Percentiles rank a stretch among this genome's conserved stretches.
These are phyloP conservation scores for Danielia oregonensis DNA, from an alignment of 805 yeast species.

Conservation along the genomic window DNA sequence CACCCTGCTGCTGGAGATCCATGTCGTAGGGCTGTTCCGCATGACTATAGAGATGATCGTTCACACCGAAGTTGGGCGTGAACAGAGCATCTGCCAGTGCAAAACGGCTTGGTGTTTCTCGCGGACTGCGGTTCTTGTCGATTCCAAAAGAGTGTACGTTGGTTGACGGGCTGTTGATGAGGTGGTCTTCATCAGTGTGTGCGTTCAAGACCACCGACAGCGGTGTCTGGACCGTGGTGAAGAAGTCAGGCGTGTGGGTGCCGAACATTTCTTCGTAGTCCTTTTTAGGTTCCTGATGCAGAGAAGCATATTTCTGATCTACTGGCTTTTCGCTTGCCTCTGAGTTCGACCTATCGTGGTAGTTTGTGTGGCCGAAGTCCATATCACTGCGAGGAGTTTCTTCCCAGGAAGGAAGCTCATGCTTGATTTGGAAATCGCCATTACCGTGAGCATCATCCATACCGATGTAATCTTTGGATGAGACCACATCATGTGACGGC, in stretches of 20 bases:
- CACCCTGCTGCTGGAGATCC: constrained; percentile 7
- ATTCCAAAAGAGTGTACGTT: constrained; percentile 11
- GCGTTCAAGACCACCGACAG: not conserved
- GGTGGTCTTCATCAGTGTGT: constrained; percentile 6
- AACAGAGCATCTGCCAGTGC: constrained; percentile 1
- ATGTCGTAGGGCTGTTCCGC: constrained; percentile 9
- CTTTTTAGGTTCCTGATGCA: not conserved
- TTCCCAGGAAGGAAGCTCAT: constrained; percentile 8
- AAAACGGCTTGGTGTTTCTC: not conserved
- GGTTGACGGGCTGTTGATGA: constrained; percentile 13
- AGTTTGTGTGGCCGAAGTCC: constrained; percentile 8
- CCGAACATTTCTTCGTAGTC: constrained; percentile 11
- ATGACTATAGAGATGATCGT: not conserved
- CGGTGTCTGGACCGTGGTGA: constrained; percentile 15
- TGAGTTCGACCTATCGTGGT: constrained; percentile 5
- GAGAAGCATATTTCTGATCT: not conserved
- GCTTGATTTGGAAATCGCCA: constrained; percentile 8
- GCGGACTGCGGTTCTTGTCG: not conserved
- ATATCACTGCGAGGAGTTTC: constrained; percentile 7
- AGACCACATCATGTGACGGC: not conserved
- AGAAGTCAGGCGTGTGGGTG: constrained; percentile 17
- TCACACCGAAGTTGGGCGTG: not conserved
- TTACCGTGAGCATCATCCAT: not conserved
- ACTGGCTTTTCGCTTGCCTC: constrained; percentile 2
- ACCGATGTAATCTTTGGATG: not conserved